Evolutionary conservation across 164 flowering plant genomes (phyloP).

Genomic region (Stephania yunnanensis): DNA sequence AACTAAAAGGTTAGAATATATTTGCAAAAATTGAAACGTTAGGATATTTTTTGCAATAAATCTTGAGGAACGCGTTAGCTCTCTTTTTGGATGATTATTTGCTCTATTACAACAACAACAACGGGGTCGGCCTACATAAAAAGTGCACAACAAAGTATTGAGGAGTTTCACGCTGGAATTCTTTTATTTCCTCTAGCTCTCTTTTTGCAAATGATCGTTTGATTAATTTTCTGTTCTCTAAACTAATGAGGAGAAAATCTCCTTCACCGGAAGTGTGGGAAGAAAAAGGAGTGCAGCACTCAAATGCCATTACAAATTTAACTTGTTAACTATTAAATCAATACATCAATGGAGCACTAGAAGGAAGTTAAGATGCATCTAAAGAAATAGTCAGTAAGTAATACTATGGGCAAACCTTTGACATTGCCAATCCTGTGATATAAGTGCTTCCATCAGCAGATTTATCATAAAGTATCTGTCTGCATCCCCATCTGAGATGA

Average conservation of each 20-base stretch:
- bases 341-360: neutral
- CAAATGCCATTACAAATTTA: neutral
- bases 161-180: neutral
- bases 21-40: too few relatives aligned
- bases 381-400: neutral
- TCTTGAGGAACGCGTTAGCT: too few relatives aligned
- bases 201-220: neutral
- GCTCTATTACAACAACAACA: too few relatives aligned
- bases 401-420: slow-evolving; percentile 48
- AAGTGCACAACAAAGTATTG: neutral
- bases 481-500: slow-evolving; percentile 98
- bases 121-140: too few relatives aligned
- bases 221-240: neutral
- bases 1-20: too few relatives aligned
- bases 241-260: neutral
- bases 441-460: slow-evolving; percentile 59
- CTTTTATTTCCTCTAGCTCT: neutral
- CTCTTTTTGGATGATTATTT: too few relatives aligned
- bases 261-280: neutral
- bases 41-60: too few relatives aligned
- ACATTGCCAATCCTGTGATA: slow-evolving; percentile 76
- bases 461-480: slow-evolving; percentile 72
- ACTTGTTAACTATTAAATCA: neutral
- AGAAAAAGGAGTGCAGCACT: neutral
- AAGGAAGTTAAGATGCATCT: neutral